Conservation (phyloP, 1,139 yeast species). For the Diutina neorugosa region DNA sequence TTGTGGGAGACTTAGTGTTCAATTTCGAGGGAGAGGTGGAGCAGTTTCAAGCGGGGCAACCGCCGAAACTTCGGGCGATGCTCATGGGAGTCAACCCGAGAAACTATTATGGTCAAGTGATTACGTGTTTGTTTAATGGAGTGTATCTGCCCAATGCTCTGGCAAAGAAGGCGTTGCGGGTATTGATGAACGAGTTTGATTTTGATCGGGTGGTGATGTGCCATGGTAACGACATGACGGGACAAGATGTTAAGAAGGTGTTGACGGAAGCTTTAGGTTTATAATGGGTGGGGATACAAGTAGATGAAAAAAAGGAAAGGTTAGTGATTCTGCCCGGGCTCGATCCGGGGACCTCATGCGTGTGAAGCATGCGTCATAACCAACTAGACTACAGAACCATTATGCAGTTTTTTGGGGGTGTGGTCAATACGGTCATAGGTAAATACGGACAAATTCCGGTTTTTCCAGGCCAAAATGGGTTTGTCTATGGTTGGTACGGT, state of each 20-base stretch:
- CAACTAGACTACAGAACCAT: not conserved
- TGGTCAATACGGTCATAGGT: no score
- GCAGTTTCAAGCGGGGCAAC: conserved; percentile 10
- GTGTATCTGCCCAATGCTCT: conserved; percentile 11
- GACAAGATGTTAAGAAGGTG: not conserved
- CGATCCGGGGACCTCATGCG: not conserved
- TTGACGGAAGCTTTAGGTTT: not conserved
- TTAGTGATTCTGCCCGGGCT: not conserved
- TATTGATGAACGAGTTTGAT: conserved; percentile 27
- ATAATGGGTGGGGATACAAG: not conserved
- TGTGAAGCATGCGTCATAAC: not conserved
- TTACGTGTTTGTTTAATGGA: conserved; percentile 19
- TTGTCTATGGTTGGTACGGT: no score
- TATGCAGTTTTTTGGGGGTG: not conserved
- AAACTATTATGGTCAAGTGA: conserved; percentile 22
- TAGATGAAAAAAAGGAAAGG: not conserved
- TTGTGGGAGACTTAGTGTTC: conserved; percentile 47
- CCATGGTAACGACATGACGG: conserved; percentile 34
- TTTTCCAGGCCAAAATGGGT: no score
- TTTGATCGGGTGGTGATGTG: conserved; percentile 40
- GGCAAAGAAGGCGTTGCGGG: conserved; percentile 17
- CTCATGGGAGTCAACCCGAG: conserved; percentile 22
- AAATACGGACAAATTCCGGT: no score
- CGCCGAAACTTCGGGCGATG: conserved; percentile 20
- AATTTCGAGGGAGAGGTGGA: conserved; percentile 19